Evolutionary conservation across 768 basidiomycete genomes (phyloP), one percentile per base, ranked within the genome.

Genomic region (Boletus vinaceobasis): DNA sequence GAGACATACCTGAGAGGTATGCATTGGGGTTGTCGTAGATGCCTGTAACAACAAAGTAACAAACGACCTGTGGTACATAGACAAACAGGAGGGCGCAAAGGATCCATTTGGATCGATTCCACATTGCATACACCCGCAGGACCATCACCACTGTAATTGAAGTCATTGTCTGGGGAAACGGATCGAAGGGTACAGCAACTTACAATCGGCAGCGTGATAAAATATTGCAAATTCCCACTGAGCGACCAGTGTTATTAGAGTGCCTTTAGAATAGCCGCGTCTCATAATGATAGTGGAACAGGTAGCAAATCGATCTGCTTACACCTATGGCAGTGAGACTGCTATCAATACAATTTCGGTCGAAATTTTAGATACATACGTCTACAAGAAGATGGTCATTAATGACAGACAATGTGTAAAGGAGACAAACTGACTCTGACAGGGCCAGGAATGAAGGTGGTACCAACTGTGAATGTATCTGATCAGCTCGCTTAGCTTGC

Each of bases 181-280:
- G 37, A 40, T 33, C 5, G 1, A 2, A 14, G 17, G 5, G 5
- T 29, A 37, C 52, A 49, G 33, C 14, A 14, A 33, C 33, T 33
- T 35, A 58, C 57, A 7, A 43, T 59, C 53, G 13, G 46, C 43
- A 14, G 47, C 48, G 21, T 14, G n/a, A 10, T 48, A 14, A n/a
- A 59, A 57, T 8, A 57, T 19, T 3, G 37, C 27, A 11, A 49
- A 52, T 5, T 10, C 17, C 43, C 48, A 54, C 5, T n/a, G 10
- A 9, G n/a, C 7, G 0, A 46, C 8, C n/a, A 58, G 8, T 4
- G 33, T 2, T 13, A n/a, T 14, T 23, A 23, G 2, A 5, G n/a
- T 52, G 4, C 37, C 37, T 38, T 17, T 38, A 9, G 10, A 19
- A 38, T n/a, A 38, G 10, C 13, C n/a, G 9, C 9, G 8, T 3